These are phyloP conservation scores for Sanghuangporus baumii DNA, from an alignment of 1,284 basidiomycete species.

Conservation along the genomic window DNA sequence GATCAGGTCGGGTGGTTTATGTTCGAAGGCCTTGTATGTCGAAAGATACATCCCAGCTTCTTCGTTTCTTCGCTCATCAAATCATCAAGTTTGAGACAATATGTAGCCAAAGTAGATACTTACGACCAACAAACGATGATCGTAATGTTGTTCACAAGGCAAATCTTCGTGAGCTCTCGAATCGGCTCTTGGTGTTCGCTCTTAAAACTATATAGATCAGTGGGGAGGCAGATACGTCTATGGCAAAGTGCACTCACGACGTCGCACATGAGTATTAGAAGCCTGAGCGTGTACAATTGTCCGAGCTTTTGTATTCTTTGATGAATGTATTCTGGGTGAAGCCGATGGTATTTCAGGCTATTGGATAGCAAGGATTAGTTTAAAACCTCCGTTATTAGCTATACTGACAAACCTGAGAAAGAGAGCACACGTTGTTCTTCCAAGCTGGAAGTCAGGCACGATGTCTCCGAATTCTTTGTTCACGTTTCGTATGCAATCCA, in stretches of 20 bases:
- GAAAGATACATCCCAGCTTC: slow-evolving; percentile 92
- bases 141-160: slow-evolving; percentile 89
- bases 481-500: slow-evolving; percentile 81
- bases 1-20: slow-evolving; percentile 90
- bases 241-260: slow-evolving; percentile 51
- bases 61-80: slow-evolving; percentile 53
- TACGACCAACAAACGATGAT: slow-evolving; percentile 91
- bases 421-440: slow-evolving; percentile 88
- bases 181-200: slow-evolving; percentile 88
- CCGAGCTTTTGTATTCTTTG: slow-evolving; percentile 84
- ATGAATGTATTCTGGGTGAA: slow-evolving; percentile 97
- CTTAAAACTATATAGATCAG: slow-evolving; percentile 37
- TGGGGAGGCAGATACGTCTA: background rate
- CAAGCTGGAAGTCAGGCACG: slow-evolving; percentile 91
- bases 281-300: slow-evolving; percentile 74
- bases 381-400: background rate
- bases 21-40: slow-evolving; percentile 90
- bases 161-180: slow-evolving; percentile 89
- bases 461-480: slow-evolving; percentile 96
- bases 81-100: background rate
- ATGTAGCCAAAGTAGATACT: slow-evolving; percentile 27
- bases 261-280: slow-evolving; percentile 91
- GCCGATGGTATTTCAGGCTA: slow-evolving; percentile 90
- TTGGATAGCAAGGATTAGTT: background rate
- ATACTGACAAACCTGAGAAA: slow-evolving; percentile 68